Conservation (phyloP, 2,329 filamentous ascomycete genomes). For the Xylariaceae sp. region DNA sequence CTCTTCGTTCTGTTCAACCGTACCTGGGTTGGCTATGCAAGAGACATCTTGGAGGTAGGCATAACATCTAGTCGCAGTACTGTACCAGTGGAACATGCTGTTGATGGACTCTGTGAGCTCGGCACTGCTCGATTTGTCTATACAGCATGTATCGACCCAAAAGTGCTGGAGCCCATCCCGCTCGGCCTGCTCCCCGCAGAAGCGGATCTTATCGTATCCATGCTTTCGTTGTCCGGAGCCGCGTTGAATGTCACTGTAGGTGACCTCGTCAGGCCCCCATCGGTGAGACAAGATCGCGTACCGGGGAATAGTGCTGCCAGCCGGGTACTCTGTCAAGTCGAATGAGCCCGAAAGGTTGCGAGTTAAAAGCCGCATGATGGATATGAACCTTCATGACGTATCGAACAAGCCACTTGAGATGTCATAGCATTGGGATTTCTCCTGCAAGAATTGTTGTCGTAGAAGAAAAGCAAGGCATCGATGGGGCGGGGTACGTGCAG, state of each 20-base stretch:
- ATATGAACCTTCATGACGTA: background rate
- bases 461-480: too few relatives aligned
- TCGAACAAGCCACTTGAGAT: too few relatives aligned
- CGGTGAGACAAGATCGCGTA: slow-evolving; percentile 4
- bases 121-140: slow-evolving; percentile 1
- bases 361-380: slow-evolving; percentile 1
- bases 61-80: background rate
- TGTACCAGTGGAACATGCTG: slow-evolving; percentile 8
- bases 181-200: background rate
- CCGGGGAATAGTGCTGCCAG: slow-evolving; percentile 1
- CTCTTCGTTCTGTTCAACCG: background rate
- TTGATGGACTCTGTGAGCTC: slow-evolving; percentile 6
- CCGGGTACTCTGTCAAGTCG: background rate
- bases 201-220: slow-evolving; percentile 2
- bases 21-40: background rate
- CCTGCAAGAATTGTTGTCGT: too few relatives aligned
- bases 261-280: slow-evolving; percentile 3
- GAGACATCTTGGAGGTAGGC: background rate
- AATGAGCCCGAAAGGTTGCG: background rate
- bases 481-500: too few relatives aligned
- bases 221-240: background rate
- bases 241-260: background rate
- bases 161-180: background rate
- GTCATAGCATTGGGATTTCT: too few relatives aligned
- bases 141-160: slow-evolving; percentile 7